These are phyloP conservation scores for Penicillium daleae DNA, from an alignment of 495 filamentous ascomycete species.

Conservation along the genomic window DNA sequence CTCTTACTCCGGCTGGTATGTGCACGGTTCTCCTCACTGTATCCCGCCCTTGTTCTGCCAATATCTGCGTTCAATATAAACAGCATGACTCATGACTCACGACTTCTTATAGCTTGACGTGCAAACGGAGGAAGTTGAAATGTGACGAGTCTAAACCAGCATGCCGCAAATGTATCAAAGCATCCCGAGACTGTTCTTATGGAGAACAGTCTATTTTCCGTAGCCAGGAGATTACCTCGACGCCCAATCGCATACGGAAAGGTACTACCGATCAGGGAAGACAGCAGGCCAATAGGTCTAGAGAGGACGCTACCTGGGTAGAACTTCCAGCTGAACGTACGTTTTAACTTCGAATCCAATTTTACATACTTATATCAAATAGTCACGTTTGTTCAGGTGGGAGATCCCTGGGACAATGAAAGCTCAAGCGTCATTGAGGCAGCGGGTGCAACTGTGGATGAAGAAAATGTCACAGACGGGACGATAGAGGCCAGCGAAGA, in stretches of 20 bases:
- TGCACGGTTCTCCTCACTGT: not conserved
- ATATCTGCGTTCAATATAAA: not conserved
- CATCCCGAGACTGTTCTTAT: not conserved
- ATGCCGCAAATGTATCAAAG: not conserved
- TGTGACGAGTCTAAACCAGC: not conserved
- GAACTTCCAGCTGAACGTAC: not conserved
- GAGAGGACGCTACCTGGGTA: not conserved
- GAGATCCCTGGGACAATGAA: no score
- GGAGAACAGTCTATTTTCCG: not conserved
- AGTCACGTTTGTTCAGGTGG: constrained; percentile 1
- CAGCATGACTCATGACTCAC: not conserved
- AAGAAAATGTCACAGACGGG: not conserved
- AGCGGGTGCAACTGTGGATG: not conserved
- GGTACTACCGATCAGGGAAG: not conserved
- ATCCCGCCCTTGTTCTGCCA: not conserved
- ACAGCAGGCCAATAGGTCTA: not conserved
- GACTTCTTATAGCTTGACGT: not conserved
- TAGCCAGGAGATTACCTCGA: not conserved
- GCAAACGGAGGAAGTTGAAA: not conserved
- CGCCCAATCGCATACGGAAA: not conserved
- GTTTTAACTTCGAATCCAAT: not conserved
- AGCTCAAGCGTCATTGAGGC: not conserved
- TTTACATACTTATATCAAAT: not conserved
- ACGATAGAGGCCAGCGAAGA: not conserved
- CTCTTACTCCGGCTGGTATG: not conserved